Conservation (phyloP, 163 green algal genomes). For the Scenedesmus sp. region DNA sequence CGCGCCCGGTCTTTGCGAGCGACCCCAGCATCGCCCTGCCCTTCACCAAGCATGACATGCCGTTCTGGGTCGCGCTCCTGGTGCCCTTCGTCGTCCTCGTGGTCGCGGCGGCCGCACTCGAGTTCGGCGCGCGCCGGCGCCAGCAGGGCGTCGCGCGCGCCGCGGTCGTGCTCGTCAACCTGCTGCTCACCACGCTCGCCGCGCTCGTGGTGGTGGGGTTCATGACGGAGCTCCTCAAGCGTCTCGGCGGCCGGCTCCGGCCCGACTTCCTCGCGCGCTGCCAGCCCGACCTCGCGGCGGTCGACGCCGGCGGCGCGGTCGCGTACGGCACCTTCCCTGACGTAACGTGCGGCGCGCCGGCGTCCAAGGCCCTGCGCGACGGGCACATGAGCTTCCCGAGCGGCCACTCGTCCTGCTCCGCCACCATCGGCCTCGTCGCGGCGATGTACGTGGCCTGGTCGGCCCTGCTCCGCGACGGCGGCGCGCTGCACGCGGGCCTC, state of each 20-base stretch:
- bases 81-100: constrained; percentile 18
- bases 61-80: constrained; percentile 23
- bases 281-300: neutral
- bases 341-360: neutral
- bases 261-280: constrained; percentile 23
- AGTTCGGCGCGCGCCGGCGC: neutral
- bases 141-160: neutral
- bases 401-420: constrained; percentile 49
- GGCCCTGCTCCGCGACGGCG: neutral
- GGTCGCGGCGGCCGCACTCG: neutral
- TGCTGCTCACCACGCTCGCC: constrained; percentile 25
- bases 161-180: neutral
- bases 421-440: constrained; percentile 39
- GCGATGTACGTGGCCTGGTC: constrained; percentile 48
- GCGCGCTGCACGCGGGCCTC: neutral
- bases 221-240: constrained; percentile 42
- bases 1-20: constrained; percentile 13
- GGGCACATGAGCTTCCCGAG: constrained; percentile 52
- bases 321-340: neutral
- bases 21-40: constrained; percentile 23
- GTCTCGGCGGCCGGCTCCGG: constrained; percentile 26
- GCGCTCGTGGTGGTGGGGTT: constrained; percentile 29
- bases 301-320: neutral
- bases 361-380: constrained; percentile 10
- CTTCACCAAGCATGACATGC: neutral